These are phyloP conservation scores for Eutrema heterophyllum DNA, from an alignment of 345 rosid species.

Conservation along the genomic window DNA sequence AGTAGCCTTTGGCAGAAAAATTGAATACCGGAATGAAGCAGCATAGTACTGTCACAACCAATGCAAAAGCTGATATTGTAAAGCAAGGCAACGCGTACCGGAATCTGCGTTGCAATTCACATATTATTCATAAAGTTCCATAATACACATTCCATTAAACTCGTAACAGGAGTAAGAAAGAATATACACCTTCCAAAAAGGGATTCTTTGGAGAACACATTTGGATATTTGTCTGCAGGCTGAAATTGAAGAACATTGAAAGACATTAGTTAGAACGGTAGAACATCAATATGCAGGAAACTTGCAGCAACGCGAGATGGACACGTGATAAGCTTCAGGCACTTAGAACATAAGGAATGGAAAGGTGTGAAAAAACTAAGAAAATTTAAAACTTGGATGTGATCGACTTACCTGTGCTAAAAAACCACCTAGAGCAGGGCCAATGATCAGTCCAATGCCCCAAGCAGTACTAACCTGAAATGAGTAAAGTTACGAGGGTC, in stretches of 20 bases:
- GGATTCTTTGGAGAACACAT: constrained; percentile 58
- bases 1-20: background rate
- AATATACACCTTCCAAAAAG: constrained; percentile 60
- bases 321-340: background rate
- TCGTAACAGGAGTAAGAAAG: background rate
- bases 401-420: constrained; percentile 61
- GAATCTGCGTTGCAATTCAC: constrained; percentile 46
- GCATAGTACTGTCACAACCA: constrained; percentile 48
- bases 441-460: constrained; percentile 91
- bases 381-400: background rate
- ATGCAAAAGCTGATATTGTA: constrained; percentile 53
- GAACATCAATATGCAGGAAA: background rate
- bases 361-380: background rate
- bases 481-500: background rate
- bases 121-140: background rate
- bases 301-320: background rate
- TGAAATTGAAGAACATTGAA: constrained; percentile 23
- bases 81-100: constrained; percentile 80
- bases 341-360: background rate
- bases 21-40: constrained; percentile 48
- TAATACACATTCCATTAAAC: background rate
- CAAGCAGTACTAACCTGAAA: constrained; percentile 91
- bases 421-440: constrained; percentile 91
- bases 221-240: constrained; percentile 86
- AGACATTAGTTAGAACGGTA: background rate